Conservation (phyloP, 2,329 filamentous ascomycete species). For the Mycogone perniciosa region DNA sequence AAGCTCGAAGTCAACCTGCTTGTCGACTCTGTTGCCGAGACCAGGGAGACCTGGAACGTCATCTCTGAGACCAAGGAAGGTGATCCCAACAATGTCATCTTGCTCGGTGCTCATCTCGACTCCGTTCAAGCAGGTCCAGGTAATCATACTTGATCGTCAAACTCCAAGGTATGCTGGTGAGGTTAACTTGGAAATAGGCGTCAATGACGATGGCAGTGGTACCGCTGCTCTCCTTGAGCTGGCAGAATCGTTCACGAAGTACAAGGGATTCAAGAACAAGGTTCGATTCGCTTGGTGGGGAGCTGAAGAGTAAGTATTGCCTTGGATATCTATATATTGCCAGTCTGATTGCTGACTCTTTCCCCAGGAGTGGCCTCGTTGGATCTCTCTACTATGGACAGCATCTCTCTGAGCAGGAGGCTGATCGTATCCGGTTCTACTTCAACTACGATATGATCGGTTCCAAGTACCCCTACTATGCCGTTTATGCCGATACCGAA, state of each 20-base stretch:
- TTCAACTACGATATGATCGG: slow-evolving; percentile 68
- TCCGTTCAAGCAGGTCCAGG: slow-evolving; percentile 32
- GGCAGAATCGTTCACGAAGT: slow-evolving; percentile 27
- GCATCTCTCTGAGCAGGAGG: slow-evolving; percentile 30
- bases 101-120: slow-evolving; percentile 36
- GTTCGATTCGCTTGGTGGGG: slow-evolving; percentile 36
- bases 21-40: slow-evolving; percentile 28
- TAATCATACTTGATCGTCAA: neutral
- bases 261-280: slow-evolving; percentile 32
- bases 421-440: slow-evolving; percentile 56
- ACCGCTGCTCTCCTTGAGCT: slow-evolving; percentile 31
- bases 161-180: neutral
- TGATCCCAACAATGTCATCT: slow-evolving; percentile 33
- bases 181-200: neutral
- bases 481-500: slow-evolving; percentile 34
- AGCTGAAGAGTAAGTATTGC: slow-evolving; percentile 30
- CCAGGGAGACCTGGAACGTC: slow-evolving; percentile 31
- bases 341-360: neutral
- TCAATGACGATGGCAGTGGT: slow-evolving; percentile 36
- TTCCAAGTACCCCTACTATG: slow-evolving; percentile 34
- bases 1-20: slow-evolving; percentile 24
- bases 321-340: neutral
- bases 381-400: slow-evolving; percentile 37
- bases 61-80: slow-evolving; percentile 36
- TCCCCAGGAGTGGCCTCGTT: slow-evolving; percentile 31